These are phyloP conservation scores for Cryoendolithus antarcticus DNA, from an alignment of 2,329 filamentous ascomycete genomes.

Conservation along the genomic window DNA sequence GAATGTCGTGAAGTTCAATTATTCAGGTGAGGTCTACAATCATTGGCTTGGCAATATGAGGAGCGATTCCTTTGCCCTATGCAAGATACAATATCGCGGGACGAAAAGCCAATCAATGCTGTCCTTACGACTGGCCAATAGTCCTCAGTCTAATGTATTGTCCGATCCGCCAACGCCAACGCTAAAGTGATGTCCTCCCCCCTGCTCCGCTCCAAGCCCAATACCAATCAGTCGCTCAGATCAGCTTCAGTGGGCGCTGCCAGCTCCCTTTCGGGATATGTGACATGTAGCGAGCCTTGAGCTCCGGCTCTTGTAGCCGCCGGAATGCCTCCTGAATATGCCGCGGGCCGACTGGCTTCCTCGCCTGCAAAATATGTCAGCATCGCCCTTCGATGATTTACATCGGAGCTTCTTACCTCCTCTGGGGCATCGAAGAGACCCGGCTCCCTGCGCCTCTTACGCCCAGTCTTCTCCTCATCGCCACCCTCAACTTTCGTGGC, in stretches of 20 bases:
- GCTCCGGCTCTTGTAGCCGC: constrained; percentile 68
- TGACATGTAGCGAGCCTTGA: constrained; percentile 73
- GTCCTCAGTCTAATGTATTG: too few species aligned
- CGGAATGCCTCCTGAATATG: constrained; percentile 93
- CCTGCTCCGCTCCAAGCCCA: too few species aligned
- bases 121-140: too few species aligned
- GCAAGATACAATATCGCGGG: too few species aligned
- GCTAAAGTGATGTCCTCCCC: too few species aligned
- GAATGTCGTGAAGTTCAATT: too few species aligned
- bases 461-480: constrained; percentile 41
- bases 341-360: constrained; percentile 73
- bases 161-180: too few species aligned
- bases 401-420: constrained; percentile 34
- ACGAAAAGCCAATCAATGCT: too few species aligned
- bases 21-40: too few species aligned
- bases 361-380: constrained; percentile 28
- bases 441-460: constrained; percentile 31
- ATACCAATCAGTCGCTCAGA: constrained; percentile 11
- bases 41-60: too few species aligned
- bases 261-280: constrained; percentile 54
- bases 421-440: constrained; percentile 60
- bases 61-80: too few species aligned
- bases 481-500: constrained; percentile 58
- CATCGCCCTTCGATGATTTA: too few species aligned
- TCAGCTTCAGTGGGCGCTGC: constrained; percentile 57